Conservation (phyloP, 495 filamentous ascomycete genomes). For the Penicillium daleae region DNA sequence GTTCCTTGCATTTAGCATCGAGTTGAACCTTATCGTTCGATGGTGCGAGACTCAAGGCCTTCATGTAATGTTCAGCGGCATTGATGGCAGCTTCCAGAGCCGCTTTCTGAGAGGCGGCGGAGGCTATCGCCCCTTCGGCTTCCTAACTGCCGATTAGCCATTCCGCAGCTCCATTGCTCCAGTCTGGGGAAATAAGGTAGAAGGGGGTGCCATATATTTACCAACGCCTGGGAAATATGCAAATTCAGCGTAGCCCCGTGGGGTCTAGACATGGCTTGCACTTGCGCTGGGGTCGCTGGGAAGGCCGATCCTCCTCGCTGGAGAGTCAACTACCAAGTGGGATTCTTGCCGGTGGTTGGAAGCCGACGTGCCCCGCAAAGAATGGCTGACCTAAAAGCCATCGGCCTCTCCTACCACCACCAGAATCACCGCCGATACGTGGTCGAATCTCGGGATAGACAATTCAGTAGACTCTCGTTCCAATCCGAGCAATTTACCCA, state of each 20-base stretch:
- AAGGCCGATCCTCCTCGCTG: conserved; percentile 6
- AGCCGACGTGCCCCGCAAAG: conserved; percentile 17
- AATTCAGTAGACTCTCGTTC: background rate
- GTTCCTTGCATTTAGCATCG: conserved; percentile 64
- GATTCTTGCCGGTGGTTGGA: conserved; percentile 5
- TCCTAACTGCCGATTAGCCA: conserved; percentile 51
- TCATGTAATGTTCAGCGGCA: conserved; percentile 79
- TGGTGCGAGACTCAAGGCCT: conserved; percentile 60
- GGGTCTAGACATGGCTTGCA: conserved; percentile 38
- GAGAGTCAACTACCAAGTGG: conserved; percentile 1
- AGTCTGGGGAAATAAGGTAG: conserved; percentile 8
- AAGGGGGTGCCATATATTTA: conserved; percentile 1
- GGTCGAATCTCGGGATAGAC: conserved; percentile 5
- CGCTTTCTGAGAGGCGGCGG: conserved; percentile 60
- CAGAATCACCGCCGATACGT: background rate
- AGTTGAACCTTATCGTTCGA: conserved; percentile 60
- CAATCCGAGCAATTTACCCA: background rate
- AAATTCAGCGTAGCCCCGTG: conserved; percentile 27
- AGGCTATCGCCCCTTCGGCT: conserved; percentile 60
- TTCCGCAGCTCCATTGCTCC: background rate
- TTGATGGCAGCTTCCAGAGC: conserved; percentile 75
- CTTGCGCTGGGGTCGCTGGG: background rate
- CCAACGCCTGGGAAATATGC: conserved; percentile 27
- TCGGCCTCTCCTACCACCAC: background rate
- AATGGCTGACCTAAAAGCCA: background rate